These are phyloP conservation scores for Diaporthe capsici DNA, from an alignment of 2,329 filamentous ascomycete species.

Conservation along the genomic window DNA sequence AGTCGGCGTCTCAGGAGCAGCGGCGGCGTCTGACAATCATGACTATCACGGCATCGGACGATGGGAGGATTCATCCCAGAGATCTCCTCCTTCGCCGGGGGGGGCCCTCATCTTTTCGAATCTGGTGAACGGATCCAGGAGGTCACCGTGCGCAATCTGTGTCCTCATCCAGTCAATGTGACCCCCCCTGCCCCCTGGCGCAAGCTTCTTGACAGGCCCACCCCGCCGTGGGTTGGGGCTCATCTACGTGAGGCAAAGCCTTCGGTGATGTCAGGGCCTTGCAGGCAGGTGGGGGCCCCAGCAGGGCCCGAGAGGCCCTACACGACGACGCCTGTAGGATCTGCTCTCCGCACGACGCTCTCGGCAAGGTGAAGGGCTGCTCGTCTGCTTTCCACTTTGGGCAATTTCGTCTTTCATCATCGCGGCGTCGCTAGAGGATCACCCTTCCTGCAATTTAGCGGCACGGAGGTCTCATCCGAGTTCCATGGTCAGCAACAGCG, in stretches of 20 bases:
- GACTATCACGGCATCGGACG: slow-evolving; percentile 17
- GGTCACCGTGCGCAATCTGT: slow-evolving; percentile 33
- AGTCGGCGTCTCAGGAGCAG: slow-evolving; percentile 29
- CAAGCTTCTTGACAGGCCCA: slow-evolving; percentile 22
- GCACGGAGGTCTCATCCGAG: slow-evolving; percentile 12
- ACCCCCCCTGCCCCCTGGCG: not conserved
- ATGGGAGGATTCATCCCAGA: slow-evolving; percentile 20
- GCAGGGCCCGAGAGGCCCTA: not conserved
- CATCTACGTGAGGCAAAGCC: slow-evolving; percentile 34
- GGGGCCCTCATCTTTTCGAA: slow-evolving; percentile 1
- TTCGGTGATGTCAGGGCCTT: slow-evolving; percentile 38
- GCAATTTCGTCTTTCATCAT: not conserved
- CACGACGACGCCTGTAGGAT: slow-evolving; percentile 8
- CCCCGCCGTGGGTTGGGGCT: slow-evolving; percentile 28
- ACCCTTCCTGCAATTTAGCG: slow-evolving; percentile 32
- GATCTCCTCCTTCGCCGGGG: slow-evolving; percentile 1
- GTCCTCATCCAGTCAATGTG: not conserved
- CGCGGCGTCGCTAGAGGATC: slow-evolving; percentile 23
- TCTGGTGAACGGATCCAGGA: slow-evolving; percentile 35
- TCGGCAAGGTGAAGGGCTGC: slow-evolving; percentile 7
- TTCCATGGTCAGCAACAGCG: slow-evolving; percentile 9
- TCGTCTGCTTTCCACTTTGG: not conserved
- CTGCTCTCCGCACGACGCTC: not conserved
- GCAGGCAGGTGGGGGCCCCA: slow-evolving; percentile 24
- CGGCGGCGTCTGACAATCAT: slow-evolving; percentile 26